Evolutionary conservation across 2,329 filamentous ascomycete genomes (phyloP), one percentile per base, ranked within the genome.

Genomic region (Diaporthe amygdali): DNA sequence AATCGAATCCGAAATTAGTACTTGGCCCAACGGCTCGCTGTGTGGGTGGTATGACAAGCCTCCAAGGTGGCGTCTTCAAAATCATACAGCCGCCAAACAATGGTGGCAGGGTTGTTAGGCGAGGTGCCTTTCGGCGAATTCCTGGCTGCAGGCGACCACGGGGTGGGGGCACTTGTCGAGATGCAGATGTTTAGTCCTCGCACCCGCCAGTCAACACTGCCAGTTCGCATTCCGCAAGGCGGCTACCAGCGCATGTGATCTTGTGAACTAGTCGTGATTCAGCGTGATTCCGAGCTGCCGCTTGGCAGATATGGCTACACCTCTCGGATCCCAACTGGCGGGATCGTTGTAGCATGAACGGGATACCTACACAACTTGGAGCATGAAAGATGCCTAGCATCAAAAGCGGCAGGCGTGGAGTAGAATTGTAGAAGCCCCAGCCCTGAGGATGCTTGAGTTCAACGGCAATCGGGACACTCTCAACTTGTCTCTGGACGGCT

Each of bases 41-140:
- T 34, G 15, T 39, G 37, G 37, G 2, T 41, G 55, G 47, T 70
- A 47, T 54, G 49, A 66, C 67, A 25, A 52, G 44, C 47, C 32
- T 66, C 30, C 71, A 64, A 30, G 49, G 32, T 46, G 25, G 68
- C 70, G 64, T 71, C 55, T 59, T 66, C 30, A 39, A 32, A n/a
- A 41, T 47, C 56, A 41, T 66, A 59, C 47, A 44, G 49, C 54
- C 41, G 55, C 54, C 39, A 72, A 61, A 67, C 64, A 56, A 56
- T 47, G 55, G 51, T 71, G 55, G 41, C 63, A 46, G 55, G 63
- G 30, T 20, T 59, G 22, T 68, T 72, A 71, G 69, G 64, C 71
- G 71, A 72, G 71, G 55, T 71, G 68, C 71, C 70, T 68, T 47
- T 66, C 64, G 63, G 71, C 59, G 46, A 22, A 34, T 32, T 55